A percentile compares a stretch with the other conserved stretches of the same genome.
Conservation (phyloP, 768 basidiomycete species). For the Pholiota microspora region DNA sequence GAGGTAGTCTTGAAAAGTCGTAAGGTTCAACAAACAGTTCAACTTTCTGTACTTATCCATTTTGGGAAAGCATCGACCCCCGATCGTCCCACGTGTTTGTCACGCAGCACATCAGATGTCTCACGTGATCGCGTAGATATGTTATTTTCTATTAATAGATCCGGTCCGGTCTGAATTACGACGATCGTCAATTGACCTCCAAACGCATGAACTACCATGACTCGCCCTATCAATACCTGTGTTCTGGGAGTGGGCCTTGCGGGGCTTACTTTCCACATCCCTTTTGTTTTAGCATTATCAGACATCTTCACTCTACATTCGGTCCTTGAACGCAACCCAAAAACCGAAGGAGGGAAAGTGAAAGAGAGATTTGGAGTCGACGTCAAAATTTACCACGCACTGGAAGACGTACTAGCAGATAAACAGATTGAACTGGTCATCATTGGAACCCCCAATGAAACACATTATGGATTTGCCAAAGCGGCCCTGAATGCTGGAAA, state of each 20-base stretch:
- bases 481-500: conserved; percentile 66
- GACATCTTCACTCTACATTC: conserved; percentile 68
- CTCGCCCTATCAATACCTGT: conserved; percentile 61
- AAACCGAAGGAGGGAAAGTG: conserved; percentile 58
- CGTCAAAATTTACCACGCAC: conserved; percentile 53
- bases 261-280: conserved; percentile 77
- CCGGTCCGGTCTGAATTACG: no score
- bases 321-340: conserved; percentile 74
- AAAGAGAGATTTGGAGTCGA: conserved; percentile 61
- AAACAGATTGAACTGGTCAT: conserved; percentile 65
- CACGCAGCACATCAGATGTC: conserved; percentile 6
- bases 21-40: conserved; percentile 12
- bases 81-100: conserved; percentile 13
- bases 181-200: no score
- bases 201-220: conserved; percentile 21
- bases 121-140: neutral
- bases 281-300: conserved; percentile 73
- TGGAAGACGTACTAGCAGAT: conserved; percentile 63
- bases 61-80: neutral
- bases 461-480: conserved; percentile 70
- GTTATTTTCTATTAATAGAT: neutral
- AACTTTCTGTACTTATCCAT: conserved; percentile 15
- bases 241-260: conserved; percentile 77
- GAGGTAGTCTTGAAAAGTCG: conserved; percentile 13
- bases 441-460: conserved; percentile 70